A percentile compares a stretch with the other conserved stretches of the same genome.
Conservation (phyloP, 768 basidiomycete genomes). For the Hypholoma fasciculare region DNA sequence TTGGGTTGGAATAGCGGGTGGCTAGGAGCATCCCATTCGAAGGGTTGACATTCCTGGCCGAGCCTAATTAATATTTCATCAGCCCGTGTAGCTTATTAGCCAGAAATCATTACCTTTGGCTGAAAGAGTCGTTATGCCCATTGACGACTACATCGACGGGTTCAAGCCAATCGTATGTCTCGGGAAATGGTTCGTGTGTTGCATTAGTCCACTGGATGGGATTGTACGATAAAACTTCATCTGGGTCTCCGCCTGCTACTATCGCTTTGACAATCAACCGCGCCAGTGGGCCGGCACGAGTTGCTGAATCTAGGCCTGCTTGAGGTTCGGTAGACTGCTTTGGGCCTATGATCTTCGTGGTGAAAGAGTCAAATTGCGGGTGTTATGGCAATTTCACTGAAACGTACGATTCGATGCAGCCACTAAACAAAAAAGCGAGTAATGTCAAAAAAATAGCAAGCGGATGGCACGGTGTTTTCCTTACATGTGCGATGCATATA, state of each 20-base stretch:
- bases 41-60: constrained; percentile 48
- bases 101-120: constrained; percentile 32
- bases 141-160: constrained; percentile 46
- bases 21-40: constrained; percentile 36
- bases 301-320: constrained; percentile 51
- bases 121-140: constrained; percentile 49
- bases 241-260: constrained; percentile 43
- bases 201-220: constrained; percentile 49
- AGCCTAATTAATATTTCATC: constrained; percentile 26
- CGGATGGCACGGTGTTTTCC: constrained; percentile 12
- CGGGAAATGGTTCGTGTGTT: constrained; percentile 41
- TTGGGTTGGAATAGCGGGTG: constrained; percentile 47
- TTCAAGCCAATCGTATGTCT: constrained; percentile 45
- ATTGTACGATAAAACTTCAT: constrained; percentile 45
- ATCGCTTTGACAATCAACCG: constrained; percentile 48
- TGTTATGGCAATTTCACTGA: not conserved
- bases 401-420: constrained; percentile 44
- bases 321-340: constrained; percentile 52
- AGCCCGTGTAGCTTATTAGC: not conserved
- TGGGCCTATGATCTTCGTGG: constrained; percentile 47
- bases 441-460: not conserved
- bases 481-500: constrained; percentile 61
- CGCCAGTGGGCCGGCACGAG: constrained; percentile 49
- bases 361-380: not conserved
- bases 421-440: constrained; percentile 27